Evolutionary conservation across 768 basidiomycete genomes (phyloP), one percentile per base, ranked within the genome.

Genomic region (Asterophora lycoperdoides): DNA sequence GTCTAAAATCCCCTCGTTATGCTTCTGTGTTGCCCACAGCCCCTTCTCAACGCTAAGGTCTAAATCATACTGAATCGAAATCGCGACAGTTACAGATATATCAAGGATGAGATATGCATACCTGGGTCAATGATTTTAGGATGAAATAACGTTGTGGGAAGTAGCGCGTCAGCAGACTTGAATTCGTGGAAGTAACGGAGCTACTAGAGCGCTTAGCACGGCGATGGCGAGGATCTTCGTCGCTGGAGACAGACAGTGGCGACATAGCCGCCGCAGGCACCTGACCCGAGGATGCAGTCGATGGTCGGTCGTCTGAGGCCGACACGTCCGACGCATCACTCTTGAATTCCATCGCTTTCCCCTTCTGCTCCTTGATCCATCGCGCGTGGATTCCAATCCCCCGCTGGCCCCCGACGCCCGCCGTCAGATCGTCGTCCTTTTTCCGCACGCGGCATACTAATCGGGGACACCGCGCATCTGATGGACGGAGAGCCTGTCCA

Each of bases 141-240:
- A 97, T 94, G 59, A 96, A 96, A 62, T 83, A 91, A n/a, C 94
- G 83, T 59, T 77, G 78, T 2, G 93, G 92, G 64, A 95, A 97
- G 63, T 91, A 69, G 44, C 72, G 76, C 3, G 72, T 54, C 11
- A 98, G 70, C 57, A 95, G 70, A 60, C 86, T 89, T 17, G 94
- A 96, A 51, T 75, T 88, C 1, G 92, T 93, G 32, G 90, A 93
- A 13, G 86, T 77, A 62, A 76, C 78, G 17, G 84, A 83, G 55
- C 80, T 81, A 54, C 75, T 75, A 32, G 82, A 79, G 45, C 72
- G 74, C 20, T 63, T 51, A 19, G 58, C 54, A 10, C 48, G 49
- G 28, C 35, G 50, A 14, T 52, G 49, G 32, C 59, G 54, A 14
- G 51, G 49, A 41, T 71, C 74, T 11, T 76, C 76, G 28, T 76